Conservation (phyloP, 2,329 filamentous ascomycete species). For the Volutella citrinella region DNA sequence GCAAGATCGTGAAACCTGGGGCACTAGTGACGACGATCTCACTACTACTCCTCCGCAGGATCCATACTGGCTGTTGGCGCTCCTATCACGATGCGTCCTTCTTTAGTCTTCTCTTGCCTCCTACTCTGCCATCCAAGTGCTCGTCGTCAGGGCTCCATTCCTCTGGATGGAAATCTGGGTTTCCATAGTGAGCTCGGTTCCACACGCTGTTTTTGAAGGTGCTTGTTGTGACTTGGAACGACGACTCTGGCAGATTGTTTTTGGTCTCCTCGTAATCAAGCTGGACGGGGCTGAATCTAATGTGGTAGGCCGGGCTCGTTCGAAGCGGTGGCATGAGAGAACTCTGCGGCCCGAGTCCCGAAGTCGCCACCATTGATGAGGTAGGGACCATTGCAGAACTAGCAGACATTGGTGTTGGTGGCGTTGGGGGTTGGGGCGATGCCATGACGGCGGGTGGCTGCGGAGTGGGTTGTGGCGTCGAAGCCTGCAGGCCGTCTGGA, state of each 20-base stretch:
- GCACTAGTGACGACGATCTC: no score
- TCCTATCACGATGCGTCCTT: constrained; percentile 16
- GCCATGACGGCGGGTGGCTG: constrained; percentile 29
- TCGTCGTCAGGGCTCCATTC: constrained; percentile 43
- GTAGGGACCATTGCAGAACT: constrained; percentile 16
- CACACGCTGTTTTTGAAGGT: constrained; percentile 66
- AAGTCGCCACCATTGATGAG: constrained; percentile 16
- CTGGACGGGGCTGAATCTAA: constrained; percentile 49
- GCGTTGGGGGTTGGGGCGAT: constrained; percentile 26
- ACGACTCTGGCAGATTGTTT: constrained; percentile 41
- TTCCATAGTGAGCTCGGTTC: constrained; percentile 65
- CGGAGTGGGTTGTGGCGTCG: constrained; percentile 17
- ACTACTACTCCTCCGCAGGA: no score
- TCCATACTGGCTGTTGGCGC: no score
- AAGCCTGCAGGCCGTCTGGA: constrained; percentile 21
- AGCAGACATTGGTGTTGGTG: constrained; percentile 30
- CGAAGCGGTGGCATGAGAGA: constrained; percentile 11
- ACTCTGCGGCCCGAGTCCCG: constrained; percentile 13
- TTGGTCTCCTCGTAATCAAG: constrained; percentile 49
- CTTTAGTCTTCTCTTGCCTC: constrained; percentile 22
- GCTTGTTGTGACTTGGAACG: constrained; percentile 47
- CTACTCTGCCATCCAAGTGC: constrained; percentile 25
- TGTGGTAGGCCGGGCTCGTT: constrained; percentile 25
- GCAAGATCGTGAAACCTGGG: no score
- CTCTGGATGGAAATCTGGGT: constrained; percentile 50